Evolutionary conservation across 2,329 filamentous ascomycete species (phyloP).

Genomic region (Magnaporthales sp.): DNA sequence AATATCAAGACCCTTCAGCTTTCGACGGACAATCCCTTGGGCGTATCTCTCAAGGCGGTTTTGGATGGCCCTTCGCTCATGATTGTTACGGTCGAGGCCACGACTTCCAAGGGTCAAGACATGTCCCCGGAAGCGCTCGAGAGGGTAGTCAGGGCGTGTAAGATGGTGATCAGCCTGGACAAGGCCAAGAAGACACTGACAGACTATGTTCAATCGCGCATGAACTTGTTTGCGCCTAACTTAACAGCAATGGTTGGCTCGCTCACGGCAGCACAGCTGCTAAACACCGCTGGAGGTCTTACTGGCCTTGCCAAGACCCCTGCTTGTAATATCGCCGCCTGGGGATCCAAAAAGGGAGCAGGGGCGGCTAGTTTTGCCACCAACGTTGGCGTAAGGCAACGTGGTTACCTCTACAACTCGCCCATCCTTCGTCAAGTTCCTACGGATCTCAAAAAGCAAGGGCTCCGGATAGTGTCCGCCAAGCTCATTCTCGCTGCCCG

Average conservation of each 20-base stretch:
- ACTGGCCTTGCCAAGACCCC: constrained; percentile 86
- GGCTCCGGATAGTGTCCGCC: constrained; percentile 86
- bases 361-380: constrained; percentile 74
- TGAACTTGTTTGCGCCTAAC: constrained; percentile 94
- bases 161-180: constrained; percentile 83
- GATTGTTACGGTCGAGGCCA: constrained; percentile 92
- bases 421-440: constrained; percentile 81
- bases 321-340: constrained; percentile 82
- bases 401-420: constrained; percentile 89
- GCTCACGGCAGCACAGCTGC: constrained; percentile 87
- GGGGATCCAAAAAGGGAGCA: constrained; percentile 82
- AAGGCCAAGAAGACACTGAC: constrained; percentile 79
- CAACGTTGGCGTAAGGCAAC: constrained; percentile 82
- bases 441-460: constrained; percentile 81
- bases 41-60: constrained; percentile 66
- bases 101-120: constrained; percentile 73
- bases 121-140: constrained; percentile 69
- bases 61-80: constrained; percentile 86
- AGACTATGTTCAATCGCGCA: constrained; percentile 92
- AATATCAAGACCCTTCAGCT: constrained; percentile 74
- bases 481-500: constrained; percentile 92
- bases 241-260: constrained; percentile 85
- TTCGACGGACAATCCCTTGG: constrained; percentile 70
- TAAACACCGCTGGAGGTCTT: constrained; percentile 86
- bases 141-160: constrained; percentile 67